Percentiles rank a stretch among this genome's conserved stretches.
Evolutionary conservation across 2,329 filamentous ascomycete genomes (phyloP).

Genomic region (Cytospora leucostoma): DNA sequence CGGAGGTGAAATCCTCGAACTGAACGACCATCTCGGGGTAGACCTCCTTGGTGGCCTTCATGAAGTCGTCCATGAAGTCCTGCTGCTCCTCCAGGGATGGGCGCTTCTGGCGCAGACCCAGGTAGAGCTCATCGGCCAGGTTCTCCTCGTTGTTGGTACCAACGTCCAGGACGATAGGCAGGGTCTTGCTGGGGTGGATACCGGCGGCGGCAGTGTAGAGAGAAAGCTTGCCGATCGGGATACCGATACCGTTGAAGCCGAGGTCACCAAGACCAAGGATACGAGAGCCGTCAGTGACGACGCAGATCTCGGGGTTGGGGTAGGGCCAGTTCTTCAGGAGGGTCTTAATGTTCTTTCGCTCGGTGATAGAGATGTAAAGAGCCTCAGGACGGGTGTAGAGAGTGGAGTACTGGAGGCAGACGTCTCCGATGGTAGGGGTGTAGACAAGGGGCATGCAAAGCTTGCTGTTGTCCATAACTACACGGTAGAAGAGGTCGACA

Average conservation of each 20-base stretch:
- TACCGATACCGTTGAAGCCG: slow-evolving; percentile 96
- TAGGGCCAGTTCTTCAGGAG: slow-evolving; percentile 95
- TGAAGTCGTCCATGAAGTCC: slow-evolving; percentile 96
- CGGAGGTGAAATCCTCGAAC: slow-evolving; percentile 96
- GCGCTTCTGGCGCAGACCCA: slow-evolving; percentile 84
- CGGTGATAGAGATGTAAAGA: slow-evolving; percentile 93
- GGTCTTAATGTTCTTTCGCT: slow-evolving; percentile 84
- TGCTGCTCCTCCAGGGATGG: slow-evolving; percentile 76
- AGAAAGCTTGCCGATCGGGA: slow-evolving; percentile 92
- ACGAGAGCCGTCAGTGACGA: slow-evolving; percentile 93
- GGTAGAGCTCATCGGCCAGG: slow-evolving; percentile 74
- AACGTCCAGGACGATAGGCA: slow-evolving; percentile 67
- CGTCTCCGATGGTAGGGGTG: slow-evolving; percentile 90
- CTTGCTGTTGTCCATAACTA: slow-evolving; percentile 74
- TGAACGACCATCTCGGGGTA: slow-evolving; percentile 74
- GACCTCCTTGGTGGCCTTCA: slow-evolving; percentile 81
- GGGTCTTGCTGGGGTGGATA: slow-evolving; percentile 85
- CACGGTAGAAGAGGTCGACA: slow-evolving; percentile 78
- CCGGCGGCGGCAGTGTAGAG: slow-evolving; percentile 95
- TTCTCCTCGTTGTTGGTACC: slow-evolving; percentile 68
- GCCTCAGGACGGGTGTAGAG: slow-evolving; percentile 94
- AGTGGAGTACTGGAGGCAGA: slow-evolving; percentile 93
- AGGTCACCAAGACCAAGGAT: slow-evolving; percentile 92
- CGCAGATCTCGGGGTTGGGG: slow-evolving; percentile 87
- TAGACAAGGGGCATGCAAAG: slow-evolving; percentile 84